Evolutionary conservation across 345 rosid species (phyloP).

Genomic region (Anacardium occidentale): DNA sequence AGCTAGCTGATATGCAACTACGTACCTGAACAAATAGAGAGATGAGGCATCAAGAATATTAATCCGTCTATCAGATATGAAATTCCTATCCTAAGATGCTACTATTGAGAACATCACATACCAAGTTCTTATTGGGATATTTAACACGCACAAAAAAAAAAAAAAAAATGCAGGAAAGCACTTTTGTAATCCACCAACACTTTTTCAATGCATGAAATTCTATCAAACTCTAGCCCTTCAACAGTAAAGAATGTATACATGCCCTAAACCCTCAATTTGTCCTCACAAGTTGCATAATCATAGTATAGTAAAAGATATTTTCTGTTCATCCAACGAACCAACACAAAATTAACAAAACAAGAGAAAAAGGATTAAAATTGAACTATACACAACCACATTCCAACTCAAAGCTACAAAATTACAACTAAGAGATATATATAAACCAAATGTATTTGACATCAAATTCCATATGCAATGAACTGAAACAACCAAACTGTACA

Average conservation of each 20-base stretch:
- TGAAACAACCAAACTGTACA: conserved; percentile 24
- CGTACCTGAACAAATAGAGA: neutral
- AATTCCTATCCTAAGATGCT: too few species aligned
- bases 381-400: neutral
- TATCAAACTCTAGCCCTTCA: too few species aligned
- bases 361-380: neutral
- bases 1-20: neutral
- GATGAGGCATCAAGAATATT: neutral
- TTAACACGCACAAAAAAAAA: too few species aligned
- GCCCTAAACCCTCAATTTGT: neutral
- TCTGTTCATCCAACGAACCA: neutral
- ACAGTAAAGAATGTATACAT: too few species aligned
- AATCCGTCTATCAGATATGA: too few species aligned
- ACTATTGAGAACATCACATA: too few species aligned
- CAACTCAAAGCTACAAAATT: neutral
- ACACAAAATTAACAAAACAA: neutral
- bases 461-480: conserved; percentile 9
- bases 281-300: neutral
- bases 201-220: too few species aligned
- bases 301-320: neutral
- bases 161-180: too few species aligned
- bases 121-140: too few species aligned
- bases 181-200: too few species aligned
- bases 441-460: conserved; percentile 17
- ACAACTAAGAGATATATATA: neutral